Conservation (phyloP, 1,139 yeast genomes). For the Blastobotrys arbuscula region DNA sequence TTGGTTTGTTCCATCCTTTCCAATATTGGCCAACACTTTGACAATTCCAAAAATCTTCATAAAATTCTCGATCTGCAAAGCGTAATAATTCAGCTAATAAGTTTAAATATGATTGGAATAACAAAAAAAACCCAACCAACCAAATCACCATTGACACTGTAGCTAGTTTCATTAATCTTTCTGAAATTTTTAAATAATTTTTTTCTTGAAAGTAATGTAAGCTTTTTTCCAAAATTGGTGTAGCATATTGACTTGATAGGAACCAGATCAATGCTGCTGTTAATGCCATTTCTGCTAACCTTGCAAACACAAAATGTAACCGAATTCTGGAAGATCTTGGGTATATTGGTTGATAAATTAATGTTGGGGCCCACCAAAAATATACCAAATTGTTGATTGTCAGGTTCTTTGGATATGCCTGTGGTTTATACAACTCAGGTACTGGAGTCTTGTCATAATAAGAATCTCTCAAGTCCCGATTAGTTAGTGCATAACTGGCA, state of each 20-base stretch:
- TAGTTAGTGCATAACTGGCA: slow-evolving; percentile 41
- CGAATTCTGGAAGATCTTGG: slow-evolving; percentile 35
- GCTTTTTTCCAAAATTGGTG: slow-evolving; percentile 39
- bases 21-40: slow-evolving; percentile 63
- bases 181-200: slow-evolving; percentile 31
- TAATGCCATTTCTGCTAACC: slow-evolving; percentile 35
- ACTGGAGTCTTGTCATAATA: slow-evolving; percentile 21
- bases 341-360: slow-evolving; percentile 43
- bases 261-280: slow-evolving; percentile 34
- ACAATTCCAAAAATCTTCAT: slow-evolving; percentile 74
- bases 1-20: slow-evolving; percentile 63
- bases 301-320: slow-evolving; percentile 31
- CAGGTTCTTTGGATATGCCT: slow-evolving; percentile 39
- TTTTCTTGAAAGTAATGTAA: slow-evolving; percentile 27
- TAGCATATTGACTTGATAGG: slow-evolving; percentile 39
- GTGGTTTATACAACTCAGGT: slow-evolving; percentile 33
- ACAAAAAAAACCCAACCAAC: slow-evolving; percentile 39
- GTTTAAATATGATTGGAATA: slow-evolving; percentile 46
- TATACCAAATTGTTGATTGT: slow-evolving; percentile 34
- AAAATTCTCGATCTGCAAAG: slow-evolving; percentile 64
- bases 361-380: slow-evolving; percentile 44
- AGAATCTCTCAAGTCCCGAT: slow-evolving; percentile 38
- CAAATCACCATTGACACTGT: slow-evolving; percentile 40
- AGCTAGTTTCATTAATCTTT: slow-evolving; percentile 37
- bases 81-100: slow-evolving; percentile 55